phyloP scores from a whole-genome alignment of 176 grass and related monocot species.

The Panicum miliaceum region DNA sequence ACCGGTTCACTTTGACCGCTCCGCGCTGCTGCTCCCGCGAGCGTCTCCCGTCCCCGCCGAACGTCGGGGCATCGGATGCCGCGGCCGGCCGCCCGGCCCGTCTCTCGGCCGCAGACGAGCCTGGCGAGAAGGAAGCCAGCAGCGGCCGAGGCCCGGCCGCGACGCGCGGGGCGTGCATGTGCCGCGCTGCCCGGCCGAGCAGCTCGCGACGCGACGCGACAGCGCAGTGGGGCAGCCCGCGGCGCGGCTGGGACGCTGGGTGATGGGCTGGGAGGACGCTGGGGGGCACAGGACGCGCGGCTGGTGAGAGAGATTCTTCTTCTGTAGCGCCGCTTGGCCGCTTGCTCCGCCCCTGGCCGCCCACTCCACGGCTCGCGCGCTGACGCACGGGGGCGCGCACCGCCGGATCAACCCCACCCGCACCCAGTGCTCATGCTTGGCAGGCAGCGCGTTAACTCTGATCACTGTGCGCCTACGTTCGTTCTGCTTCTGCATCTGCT shows the following conservation, averaged over 20 bases:
- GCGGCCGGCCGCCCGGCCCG: neutral
- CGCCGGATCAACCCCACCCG: too few relatives aligned
- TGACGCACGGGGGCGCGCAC: neutral
- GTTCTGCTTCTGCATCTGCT: neutral
- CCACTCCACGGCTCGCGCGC: neutral
- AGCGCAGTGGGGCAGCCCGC: neutral
- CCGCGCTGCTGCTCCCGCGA: too few relatives aligned
- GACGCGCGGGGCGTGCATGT: neutral
- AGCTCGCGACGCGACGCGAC: neutral
- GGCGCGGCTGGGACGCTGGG: neutral
- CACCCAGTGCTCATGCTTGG: too few relatives aligned
- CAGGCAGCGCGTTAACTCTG: neutral
- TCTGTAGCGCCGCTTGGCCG: neutral
- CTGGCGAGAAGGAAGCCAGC: too few relatives aligned
- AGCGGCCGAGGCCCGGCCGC: neutral
- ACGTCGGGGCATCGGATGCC: neutral
- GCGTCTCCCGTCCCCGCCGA: neutral
- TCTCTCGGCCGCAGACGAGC: neutral
- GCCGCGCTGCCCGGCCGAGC: neutral
- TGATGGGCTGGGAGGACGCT: neutral
- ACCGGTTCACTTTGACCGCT: neutral
- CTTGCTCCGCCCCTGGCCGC: neutral
- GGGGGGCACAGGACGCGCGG: neutral
- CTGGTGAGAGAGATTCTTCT: neutral
- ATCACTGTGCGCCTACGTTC: constrained; percentile 13